Conservation (phyloP, 2,329 filamentous ascomycete genomes). For the Biscogniauxia marginata region DNA sequence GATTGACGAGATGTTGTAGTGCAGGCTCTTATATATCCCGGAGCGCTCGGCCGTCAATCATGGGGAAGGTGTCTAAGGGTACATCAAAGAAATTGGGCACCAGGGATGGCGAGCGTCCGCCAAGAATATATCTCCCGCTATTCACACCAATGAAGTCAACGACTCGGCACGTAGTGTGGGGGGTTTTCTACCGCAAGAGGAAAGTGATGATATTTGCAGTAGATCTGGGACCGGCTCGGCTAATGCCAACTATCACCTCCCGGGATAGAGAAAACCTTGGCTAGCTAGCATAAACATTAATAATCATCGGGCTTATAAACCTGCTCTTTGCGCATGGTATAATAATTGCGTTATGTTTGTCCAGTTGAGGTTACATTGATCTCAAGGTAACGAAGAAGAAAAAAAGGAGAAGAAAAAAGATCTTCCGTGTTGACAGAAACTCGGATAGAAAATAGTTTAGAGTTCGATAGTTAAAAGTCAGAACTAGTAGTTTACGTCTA, state of each 20-base stretch:
- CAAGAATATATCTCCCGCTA: background rate
- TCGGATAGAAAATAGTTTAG: background rate
- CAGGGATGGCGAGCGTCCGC: background rate
- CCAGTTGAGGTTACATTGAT: background rate
- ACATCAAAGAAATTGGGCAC: background rate
- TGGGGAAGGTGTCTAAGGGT: background rate
- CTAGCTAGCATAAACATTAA: background rate
- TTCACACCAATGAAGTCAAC: background rate
- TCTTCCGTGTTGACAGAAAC: background rate
- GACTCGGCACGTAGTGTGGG: background rate
- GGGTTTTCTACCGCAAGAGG: background rate
- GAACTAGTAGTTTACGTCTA: background rate
- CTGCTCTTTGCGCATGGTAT: background rate
- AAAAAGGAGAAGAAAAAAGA: background rate
- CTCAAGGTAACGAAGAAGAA: background rate
- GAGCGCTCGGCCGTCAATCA: background rate
- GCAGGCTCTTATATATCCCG: background rate
- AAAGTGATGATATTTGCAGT: background rate
- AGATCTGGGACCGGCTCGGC: background rate
- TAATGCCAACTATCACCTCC: background rate
- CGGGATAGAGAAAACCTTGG: background rate
- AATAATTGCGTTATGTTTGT: background rate
- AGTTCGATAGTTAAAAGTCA: background rate
- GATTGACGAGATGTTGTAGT: background rate
- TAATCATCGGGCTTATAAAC: background rate